A percentile compares a stretch with the other conserved stretches of the same genome.
Conservation (phyloP, 2,329 filamentous ascomycete genomes). For the Fusarium haematococcum region DNA sequence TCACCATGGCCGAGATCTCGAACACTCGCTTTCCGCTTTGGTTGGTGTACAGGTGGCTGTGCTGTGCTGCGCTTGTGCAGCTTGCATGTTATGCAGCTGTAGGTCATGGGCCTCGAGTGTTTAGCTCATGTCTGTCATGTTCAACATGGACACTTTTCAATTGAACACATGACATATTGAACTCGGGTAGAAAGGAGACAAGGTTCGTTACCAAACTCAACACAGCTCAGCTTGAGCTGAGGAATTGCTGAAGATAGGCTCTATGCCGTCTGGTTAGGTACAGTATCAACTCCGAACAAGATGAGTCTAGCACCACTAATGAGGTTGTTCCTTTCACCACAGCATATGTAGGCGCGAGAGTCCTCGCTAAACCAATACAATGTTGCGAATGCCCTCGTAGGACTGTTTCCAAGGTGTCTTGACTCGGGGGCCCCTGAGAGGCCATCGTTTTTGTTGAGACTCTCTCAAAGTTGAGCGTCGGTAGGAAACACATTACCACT, state of each 20-base stretch:
- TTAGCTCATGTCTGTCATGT: not conserved
- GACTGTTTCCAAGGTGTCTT: not conserved
- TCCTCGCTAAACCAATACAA: not conserved
- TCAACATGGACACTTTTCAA: not conserved
- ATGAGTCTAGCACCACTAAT: not conserved
- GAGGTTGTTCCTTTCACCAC: not conserved
- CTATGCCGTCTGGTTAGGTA: not conserved
- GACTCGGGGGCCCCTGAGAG: not conserved
- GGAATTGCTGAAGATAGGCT: not conserved
- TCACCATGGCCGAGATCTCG: not conserved
- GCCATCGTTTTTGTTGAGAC: too few relatives aligned
- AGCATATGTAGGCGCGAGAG: not conserved
- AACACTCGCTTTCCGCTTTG: not conserved
- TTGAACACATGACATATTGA: not conserved
- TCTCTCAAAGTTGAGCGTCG: too few relatives aligned
- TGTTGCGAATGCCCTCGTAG: not conserved
- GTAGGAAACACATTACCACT: too few relatives aligned
- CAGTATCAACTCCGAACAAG: not conserved
- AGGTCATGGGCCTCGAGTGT: not conserved
- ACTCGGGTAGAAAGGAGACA: not conserved
- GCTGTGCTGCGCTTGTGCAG: not conserved
- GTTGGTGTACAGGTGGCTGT: not conserved
- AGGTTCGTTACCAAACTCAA: not conserved
- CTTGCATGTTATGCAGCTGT: not conserved
- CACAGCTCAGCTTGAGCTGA: not conserved